phyloP scores from a whole-genome alignment of 257 asterid genomes.

The Solanum ahanhuiri region DNA sequence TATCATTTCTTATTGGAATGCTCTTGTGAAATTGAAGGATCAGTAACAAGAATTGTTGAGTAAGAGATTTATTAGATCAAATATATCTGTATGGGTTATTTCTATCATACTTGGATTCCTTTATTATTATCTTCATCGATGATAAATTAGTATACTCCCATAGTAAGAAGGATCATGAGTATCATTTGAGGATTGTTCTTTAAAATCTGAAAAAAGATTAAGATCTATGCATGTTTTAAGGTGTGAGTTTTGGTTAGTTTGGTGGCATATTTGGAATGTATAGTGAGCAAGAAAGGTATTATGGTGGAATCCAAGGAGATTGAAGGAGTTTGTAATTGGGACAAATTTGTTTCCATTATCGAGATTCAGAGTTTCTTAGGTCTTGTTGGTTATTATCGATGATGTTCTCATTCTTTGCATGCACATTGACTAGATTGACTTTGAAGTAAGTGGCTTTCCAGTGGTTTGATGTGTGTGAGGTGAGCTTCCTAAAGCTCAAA shows the following conservation, averaged over 20 bases:
- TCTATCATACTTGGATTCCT: not conserved
- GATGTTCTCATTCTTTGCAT: not conserved
- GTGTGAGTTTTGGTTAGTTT: not conserved
- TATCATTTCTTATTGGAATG: not conserved
- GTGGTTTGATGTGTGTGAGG: not conserved
- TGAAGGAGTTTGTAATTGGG: not conserved
- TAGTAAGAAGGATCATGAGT: not conserved
- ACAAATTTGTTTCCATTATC: not conserved
- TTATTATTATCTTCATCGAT: not conserved
- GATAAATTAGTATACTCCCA: not conserved
- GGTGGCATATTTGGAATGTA: not conserved
- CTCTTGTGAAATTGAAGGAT: not conserved
- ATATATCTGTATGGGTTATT: not conserved
- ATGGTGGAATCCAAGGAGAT: not conserved
- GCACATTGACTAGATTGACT: not conserved
- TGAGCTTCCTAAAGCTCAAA: not conserved
- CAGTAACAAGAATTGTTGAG: not conserved
- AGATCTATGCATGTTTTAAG: not conserved
- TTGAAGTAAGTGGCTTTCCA: not conserved
- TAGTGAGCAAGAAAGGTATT: not conserved
- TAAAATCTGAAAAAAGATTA: too few relatives aligned
- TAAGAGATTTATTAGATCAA: not conserved
- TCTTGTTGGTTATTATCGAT: not conserved
- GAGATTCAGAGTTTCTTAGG: not conserved
- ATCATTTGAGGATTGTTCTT: not conserved